phyloP scores from a whole-genome alignment of 495 filamentous ascomycete genomes.

The Penicillium salamii region DNA sequence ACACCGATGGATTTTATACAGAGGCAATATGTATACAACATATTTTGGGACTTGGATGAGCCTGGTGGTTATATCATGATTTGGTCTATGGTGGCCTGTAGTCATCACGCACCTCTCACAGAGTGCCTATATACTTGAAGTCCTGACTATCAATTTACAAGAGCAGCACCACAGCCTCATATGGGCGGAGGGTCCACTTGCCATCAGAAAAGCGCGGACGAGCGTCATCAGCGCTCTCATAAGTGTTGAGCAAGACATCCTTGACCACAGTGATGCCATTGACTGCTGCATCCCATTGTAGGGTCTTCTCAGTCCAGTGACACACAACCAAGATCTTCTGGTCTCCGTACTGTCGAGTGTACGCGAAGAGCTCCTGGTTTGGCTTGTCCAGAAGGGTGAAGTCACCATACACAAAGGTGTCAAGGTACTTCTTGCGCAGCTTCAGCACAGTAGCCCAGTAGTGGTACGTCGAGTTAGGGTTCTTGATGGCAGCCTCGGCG shows the following conservation, averaged over 20 bases:
- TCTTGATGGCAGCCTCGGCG: slow-evolving; percentile 45
- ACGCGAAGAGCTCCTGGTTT: slow-evolving; percentile 48
- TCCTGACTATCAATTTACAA: slow-evolving; percentile 6
- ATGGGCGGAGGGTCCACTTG: slow-evolving; percentile 38
- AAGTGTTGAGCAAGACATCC: slow-evolving; percentile 43
- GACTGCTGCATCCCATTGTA: slow-evolving; percentile 40
- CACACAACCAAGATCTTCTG: slow-evolving; percentile 48
- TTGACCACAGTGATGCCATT: slow-evolving; percentile 31
- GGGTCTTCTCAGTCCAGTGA: slow-evolving; percentile 45
- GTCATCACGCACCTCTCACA: no score
- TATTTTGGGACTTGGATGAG: no score
- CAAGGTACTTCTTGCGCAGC: slow-evolving; percentile 53
- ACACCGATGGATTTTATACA: slow-evolving; percentile 4
- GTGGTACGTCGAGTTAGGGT: slow-evolving; percentile 44
- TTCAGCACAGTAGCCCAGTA: slow-evolving; percentile 53
- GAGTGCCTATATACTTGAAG: no score
- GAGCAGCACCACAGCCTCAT: slow-evolving; percentile 36
- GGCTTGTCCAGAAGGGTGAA: slow-evolving; percentile 49
- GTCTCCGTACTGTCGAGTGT: slow-evolving; percentile 38
- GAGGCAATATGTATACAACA: no score
- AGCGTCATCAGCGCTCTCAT: slow-evolving; percentile 26
- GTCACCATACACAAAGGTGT: slow-evolving; percentile 60
- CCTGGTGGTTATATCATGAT: no score
- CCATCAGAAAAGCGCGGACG: slow-evolving; percentile 23
- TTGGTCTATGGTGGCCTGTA: no score